These are phyloP conservation scores for Aureobasidium leucospermi DNA, from an alignment of 2,329 filamentous ascomycete genomes.

Conservation along the genomic window DNA sequence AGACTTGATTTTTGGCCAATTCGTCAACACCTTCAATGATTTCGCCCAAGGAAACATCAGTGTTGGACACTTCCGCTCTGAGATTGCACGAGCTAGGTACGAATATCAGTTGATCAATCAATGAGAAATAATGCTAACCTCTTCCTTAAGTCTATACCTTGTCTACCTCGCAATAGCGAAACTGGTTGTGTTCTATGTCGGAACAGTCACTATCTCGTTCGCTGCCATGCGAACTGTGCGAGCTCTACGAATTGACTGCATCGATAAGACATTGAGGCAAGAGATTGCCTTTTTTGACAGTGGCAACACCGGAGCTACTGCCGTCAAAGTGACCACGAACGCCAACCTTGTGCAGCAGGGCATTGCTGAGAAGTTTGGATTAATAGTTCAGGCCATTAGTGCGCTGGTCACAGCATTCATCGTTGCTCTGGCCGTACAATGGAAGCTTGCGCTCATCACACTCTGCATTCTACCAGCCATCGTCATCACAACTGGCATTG, in stretches of 20 bases:
- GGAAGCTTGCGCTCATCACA: constrained; percentile 57
- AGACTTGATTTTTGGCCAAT: constrained; percentile 61
- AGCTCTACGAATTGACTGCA: constrained; percentile 54
- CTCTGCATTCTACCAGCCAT: constrained; percentile 48
- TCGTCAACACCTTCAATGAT: constrained; percentile 63
- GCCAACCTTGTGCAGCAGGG: constrained; percentile 60
- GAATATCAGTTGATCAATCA: constrained; percentile 48
- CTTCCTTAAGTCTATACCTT: constrained; percentile 46
- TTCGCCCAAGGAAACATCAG: constrained; percentile 48
- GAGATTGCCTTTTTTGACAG: constrained; percentile 59
- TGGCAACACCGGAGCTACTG: constrained; percentile 55
- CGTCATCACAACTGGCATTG: constrained; percentile 30
- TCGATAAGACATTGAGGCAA: constrained; percentile 52
- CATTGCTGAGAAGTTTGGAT: constrained; percentile 63
- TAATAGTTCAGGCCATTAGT: constrained; percentile 53
- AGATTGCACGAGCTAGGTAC: constrained; percentile 77
- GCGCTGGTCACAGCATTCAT: constrained; percentile 60
- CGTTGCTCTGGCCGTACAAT: constrained; percentile 55
- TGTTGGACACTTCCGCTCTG: constrained; percentile 50
- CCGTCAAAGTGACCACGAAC: constrained; percentile 56
- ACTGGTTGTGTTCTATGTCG: constrained; percentile 57
- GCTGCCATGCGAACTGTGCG: constrained; percentile 57
- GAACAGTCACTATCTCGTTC: constrained; percentile 57
- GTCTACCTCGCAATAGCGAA: constrained; percentile 58
- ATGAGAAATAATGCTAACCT: constrained; percentile 32